Evolutionary conservation across 2,329 filamentous ascomycete genomes (phyloP).

Genomic region (Metarhizium brunneum): DNA sequence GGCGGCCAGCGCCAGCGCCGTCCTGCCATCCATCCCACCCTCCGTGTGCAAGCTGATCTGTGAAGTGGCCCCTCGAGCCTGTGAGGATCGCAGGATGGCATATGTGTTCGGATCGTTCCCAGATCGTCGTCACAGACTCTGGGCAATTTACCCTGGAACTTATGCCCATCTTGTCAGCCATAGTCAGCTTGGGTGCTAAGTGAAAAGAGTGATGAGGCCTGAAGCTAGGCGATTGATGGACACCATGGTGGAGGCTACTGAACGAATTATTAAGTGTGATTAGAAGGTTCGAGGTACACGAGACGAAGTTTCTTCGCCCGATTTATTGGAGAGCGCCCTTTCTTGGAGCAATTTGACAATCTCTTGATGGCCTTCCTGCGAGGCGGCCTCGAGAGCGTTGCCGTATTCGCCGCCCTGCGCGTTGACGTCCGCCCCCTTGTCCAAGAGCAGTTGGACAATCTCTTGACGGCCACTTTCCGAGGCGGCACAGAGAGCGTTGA

Average conservation of each 20-base stretch:
- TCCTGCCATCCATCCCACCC: not conserved
- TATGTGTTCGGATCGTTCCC: not conserved
- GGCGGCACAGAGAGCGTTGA: too few relatives aligned
- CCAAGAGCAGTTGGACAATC: not conserved
- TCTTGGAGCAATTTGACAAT: not conserved
- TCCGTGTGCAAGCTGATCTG: not conserved
- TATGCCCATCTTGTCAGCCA: not conserved
- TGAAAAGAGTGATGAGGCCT: not conserved
- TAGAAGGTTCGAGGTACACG: not conserved
- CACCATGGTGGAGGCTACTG: not conserved
- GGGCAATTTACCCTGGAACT: too few relatives aligned
- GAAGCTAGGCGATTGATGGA: not conserved
- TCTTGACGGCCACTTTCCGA: too few relatives aligned
- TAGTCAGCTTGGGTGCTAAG: not conserved
- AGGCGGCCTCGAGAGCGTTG: slow-evolving; percentile 4
- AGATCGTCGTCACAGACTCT: not conserved
- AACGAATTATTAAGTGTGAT: not conserved
- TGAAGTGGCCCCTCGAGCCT: not conserved
- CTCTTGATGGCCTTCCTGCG: too few relatives aligned
- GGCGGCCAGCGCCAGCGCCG: not conserved
- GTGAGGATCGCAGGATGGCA: not conserved
- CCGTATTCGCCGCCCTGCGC: not conserved
- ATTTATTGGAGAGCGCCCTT: not conserved
- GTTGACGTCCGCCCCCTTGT: not conserved
- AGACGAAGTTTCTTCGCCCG: not conserved